Evolutionary conservation across 202 grass and related monocot species (phyloP), one percentile per base, ranked within the genome.

Genomic region (Alloteropsis angusta): DNA sequence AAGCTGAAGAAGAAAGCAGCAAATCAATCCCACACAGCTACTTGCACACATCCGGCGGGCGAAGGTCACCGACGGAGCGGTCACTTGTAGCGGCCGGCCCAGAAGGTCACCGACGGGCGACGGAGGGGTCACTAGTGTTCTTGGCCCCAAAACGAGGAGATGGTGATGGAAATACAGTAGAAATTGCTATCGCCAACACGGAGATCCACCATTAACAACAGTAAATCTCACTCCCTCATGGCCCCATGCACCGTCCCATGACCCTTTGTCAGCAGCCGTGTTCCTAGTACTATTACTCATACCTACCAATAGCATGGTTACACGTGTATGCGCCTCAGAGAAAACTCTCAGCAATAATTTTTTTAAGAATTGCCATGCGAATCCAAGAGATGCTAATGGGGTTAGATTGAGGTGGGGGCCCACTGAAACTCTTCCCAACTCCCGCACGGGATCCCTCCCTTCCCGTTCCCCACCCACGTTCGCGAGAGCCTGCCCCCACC

Each of bases 1-100:
- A 25, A 57, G 9, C 79, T 30, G 67, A 60, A 62, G 43, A 38
- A 69, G 16, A n/a, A 55, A 8, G 4, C 43, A 8, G 28, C 28
- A 30, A 43, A 50, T 35, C 7, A 2, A 19, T 4, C 34, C 2
- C 28, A 30, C 28, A 56, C 37, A 43, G 1, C 26, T 62, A 62
- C 53, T 23, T 23, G 12, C 23, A 0, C 63, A 64, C 28, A 30
- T 30, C 28, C 28, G 28, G 28, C 28, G 28, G 28, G 2, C 28
- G 28, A 3, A 30, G 28, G 28, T 30, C 62, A 7, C 8, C 37
- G 21, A 12, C 0, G 0, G 25, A 30, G 12, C 60, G 19, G 82
- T 71, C 85, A 82, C 82, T 97, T 94, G 87, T 92, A 88, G 69
- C 71, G 91, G 10, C 89, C 87, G 70, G 89, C 88, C 58, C 89